These are phyloP conservation scores for Apiotrichum laibachii DNA, from an alignment of 1,284 basidiomycete genomes.

Conservation along the genomic window DNA sequence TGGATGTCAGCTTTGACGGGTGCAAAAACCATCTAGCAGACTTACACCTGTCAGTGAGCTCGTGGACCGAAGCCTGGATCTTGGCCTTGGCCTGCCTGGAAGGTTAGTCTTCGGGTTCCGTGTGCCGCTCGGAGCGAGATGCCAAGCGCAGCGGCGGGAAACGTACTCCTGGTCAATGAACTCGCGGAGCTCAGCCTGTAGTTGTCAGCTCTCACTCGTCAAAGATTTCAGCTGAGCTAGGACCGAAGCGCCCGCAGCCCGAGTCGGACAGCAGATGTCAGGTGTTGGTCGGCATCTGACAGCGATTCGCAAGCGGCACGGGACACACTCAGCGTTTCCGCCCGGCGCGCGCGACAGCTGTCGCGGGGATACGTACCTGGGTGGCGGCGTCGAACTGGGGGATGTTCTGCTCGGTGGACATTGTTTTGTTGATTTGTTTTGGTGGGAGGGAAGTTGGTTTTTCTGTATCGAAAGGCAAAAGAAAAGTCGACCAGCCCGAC, in stretches of 20 bases:
- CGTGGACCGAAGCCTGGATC: slow-evolving; percentile 60
- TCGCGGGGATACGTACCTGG: slow-evolving; percentile 57
- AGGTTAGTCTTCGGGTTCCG: slow-evolving; percentile 4
- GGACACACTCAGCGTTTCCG: too few relatives aligned
- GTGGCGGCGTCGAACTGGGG: slow-evolving; percentile 72
- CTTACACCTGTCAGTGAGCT: slow-evolving; percentile 50
- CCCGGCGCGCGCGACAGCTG: background rate
- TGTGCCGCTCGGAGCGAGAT: background rate
- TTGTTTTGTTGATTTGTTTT: slow-evolving; percentile 8
- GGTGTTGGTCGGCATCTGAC: background rate
- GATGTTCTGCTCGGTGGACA: slow-evolving; percentile 26
- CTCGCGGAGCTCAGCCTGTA: slow-evolving; percentile 74
- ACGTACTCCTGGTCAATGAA: slow-evolving; percentile 75
- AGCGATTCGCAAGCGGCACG: too few relatives aligned
- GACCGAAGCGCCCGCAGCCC: background rate
- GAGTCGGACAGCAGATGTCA: background rate
- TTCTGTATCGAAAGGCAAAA: too few relatives aligned
- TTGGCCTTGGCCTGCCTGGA: slow-evolving; percentile 71
- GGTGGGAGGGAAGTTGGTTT: background rate
- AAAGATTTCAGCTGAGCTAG: background rate
- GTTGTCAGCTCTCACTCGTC: background rate
- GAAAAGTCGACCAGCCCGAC: background rate
- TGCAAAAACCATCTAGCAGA: too few relatives aligned
- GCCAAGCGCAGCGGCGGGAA: background rate
- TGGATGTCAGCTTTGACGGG: slow-evolving; percentile 6